A percentile compares a stretch with the other conserved stretches of the same genome.
Evolutionary conservation across 2,329 filamentous ascomycete species (phyloP).

Genomic region (Talaromyces funiculosus): DNA sequence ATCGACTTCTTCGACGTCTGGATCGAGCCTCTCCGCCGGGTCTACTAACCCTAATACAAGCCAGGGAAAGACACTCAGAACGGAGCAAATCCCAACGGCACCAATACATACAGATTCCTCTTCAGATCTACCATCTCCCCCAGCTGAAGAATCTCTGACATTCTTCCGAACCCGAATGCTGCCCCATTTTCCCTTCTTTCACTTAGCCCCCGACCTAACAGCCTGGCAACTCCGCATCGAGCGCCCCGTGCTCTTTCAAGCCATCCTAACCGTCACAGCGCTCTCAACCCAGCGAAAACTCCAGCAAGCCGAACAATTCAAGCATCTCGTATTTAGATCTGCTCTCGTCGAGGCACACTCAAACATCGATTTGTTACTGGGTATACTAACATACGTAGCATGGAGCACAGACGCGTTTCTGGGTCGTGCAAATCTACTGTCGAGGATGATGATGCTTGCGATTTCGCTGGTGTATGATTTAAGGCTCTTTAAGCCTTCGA

Average conservation of each 20-base stretch:
- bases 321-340: slow-evolving; percentile 25
- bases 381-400: slow-evolving; percentile 32
- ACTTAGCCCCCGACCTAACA: slow-evolving; percentile 25
- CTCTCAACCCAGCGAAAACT: slow-evolving; percentile 26
- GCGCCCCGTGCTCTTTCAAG: slow-evolving; percentile 32
- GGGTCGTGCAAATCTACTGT: slow-evolving; percentile 25
- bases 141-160: slow-evolving; percentile 20
- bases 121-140: slow-evolving; percentile 7
- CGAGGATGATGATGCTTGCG: slow-evolving; percentile 34
- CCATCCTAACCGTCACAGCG: slow-evolving; percentile 31
- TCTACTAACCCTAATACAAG: neutral
- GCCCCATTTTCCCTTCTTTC: slow-evolving; percentile 32
- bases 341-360: slow-evolving; percentile 25
- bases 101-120: neutral
- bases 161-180: slow-evolving; percentile 32
- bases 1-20: neutral
- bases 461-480: slow-evolving; percentile 36
- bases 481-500: slow-evolving; percentile 28
- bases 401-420: slow-evolving; percentile 36
- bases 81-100: neutral
- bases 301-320: slow-evolving; percentile 26
- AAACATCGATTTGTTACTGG: slow-evolving; percentile 33
- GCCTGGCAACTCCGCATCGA: slow-evolving; percentile 27
- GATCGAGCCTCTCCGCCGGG: neutral
- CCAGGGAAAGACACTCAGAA: neutral